These are phyloP conservation scores for Epichloe festucae DNA, from an alignment of 2,329 filamentous ascomycete genomes.

Conservation along the genomic window DNA sequence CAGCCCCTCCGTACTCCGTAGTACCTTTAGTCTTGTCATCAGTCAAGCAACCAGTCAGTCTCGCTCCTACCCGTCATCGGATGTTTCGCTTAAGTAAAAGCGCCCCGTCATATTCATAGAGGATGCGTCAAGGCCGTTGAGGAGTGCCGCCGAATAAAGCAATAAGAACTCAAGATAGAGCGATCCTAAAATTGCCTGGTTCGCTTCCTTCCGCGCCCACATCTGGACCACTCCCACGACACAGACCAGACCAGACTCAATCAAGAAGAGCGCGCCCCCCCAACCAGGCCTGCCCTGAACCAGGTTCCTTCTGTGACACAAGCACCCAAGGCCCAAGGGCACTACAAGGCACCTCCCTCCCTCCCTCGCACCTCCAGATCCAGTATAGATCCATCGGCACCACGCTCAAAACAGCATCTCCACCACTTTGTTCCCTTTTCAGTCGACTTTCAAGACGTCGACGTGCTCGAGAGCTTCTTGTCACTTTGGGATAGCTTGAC, in stretches of 20 bases:
- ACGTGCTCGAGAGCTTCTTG: constrained; percentile 20
- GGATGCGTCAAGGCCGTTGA: constrained; percentile 7
- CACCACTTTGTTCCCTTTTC: constrained; percentile 44
- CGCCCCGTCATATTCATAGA: constrained; percentile 4
- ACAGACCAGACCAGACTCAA: constrained; percentile 21
- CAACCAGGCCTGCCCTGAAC: background rate
- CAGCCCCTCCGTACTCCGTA: background rate
- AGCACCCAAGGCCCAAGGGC: background rate
- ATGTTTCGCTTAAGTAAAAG: constrained; percentile 2
- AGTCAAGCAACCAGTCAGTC: background rate
- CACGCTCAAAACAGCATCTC: constrained; percentile 52
- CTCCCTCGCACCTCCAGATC: constrained; percentile 45
- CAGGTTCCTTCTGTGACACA: background rate
- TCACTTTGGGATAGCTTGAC: constrained; percentile 5
- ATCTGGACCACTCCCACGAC: constrained; percentile 8
- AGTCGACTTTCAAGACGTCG: constrained; percentile 9
- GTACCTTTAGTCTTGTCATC: background rate
- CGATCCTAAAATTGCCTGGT: constrained; percentile 3
- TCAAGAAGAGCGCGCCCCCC: constrained; percentile 22
- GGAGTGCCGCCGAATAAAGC: constrained; percentile 5
- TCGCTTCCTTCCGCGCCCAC: constrained; percentile 25
- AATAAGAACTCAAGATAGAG: constrained; percentile 6
- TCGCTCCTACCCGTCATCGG: background rate
- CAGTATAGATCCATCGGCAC: constrained; percentile 54
- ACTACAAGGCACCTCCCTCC: constrained; percentile 24